phyloP scores from a whole-genome alignment of 2,329 filamentous ascomycete genomes.

The Monosporascus sp. region DNA sequence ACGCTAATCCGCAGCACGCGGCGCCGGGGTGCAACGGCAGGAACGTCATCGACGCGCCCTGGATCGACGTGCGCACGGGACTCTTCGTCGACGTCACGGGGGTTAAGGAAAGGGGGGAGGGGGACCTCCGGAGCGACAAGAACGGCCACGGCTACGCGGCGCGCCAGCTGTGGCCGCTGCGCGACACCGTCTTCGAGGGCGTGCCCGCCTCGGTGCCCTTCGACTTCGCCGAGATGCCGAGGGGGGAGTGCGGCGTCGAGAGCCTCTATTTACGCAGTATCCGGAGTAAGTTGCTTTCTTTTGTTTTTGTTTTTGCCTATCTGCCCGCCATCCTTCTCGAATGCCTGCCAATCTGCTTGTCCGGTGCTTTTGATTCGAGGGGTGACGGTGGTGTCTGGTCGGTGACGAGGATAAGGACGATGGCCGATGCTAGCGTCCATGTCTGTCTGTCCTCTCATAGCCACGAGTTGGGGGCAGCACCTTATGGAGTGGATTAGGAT shows the following conservation, averaged over 20 bases:
- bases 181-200: conserved; percentile 70
- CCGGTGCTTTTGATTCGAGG: not conserved
- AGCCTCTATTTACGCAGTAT: conserved; percentile 57
- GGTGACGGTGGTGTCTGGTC: not conserved
- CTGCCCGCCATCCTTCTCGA: too few species aligned
- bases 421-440: too few species aligned
- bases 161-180: conserved; percentile 71
- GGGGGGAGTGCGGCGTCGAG: conserved; percentile 60
- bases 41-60: conserved; percentile 81
- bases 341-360: not conserved
- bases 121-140: conserved; percentile 71
- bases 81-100: conserved; percentile 83
- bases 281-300: conserved; percentile 47
- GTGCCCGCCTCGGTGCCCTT: conserved; percentile 66
- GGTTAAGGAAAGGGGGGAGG: conserved; percentile 37
- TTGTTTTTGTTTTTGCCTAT: not conserved
- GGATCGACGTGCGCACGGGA: conserved; percentile 72
- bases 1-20: conserved; percentile 68
- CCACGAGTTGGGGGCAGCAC: too few species aligned
- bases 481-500: too few species aligned
- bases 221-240: conserved; percentile 60
- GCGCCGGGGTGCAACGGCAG: conserved; percentile 61
- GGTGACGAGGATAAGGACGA: too few species aligned
- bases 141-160: conserved; percentile 70
- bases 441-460: too few species aligned